Evolutionary conservation across 768 basidiomycete species (phyloP).

Genomic region (Cubamyces lactineus): DNA sequence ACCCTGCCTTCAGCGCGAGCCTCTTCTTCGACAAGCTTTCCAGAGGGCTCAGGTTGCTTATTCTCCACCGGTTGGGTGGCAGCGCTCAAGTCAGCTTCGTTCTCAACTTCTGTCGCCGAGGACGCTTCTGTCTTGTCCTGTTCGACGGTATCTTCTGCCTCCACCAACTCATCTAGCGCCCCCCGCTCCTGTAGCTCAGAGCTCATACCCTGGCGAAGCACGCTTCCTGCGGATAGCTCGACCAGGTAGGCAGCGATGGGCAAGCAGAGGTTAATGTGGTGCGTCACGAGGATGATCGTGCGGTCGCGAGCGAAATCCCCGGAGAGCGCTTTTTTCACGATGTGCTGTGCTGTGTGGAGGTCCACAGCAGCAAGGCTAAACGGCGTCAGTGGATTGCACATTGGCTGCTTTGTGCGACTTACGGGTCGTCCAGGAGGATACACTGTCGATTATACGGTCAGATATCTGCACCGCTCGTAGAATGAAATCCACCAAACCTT

Average conservation of each 20-base stretch:
- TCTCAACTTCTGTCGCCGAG: conserved; percentile 28
- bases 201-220: conserved; percentile 55
- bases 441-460: conserved; percentile 38
- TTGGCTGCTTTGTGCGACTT: conserved; percentile 31
- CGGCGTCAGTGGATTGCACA: conserved; percentile 17
- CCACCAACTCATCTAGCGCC: conserved; percentile 48
- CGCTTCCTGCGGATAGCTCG: conserved; percentile 53
- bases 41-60: conserved; percentile 36
- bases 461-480: no score
- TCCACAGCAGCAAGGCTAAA: conserved; percentile 68
- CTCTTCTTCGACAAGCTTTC: conserved; percentile 64
- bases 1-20: conserved; percentile 69
- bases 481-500: conserved; percentile 40
- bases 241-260: conserved; percentile 70
- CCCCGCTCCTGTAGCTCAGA: conserved; percentile 49
- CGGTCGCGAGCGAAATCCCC: conserved; percentile 64
- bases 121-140: conserved; percentile 22
- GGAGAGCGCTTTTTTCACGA: conserved; percentile 65
- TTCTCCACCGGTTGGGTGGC: background rate
- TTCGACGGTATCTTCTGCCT: conserved; percentile 33
- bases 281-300: conserved; percentile 83
- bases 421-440: conserved; percentile 76
- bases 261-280: conserved; percentile 75
- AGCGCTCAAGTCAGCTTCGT: conserved; percentile 40
- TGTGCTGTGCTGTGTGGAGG: conserved; percentile 75